These are phyloP conservation scores for Pyrenochaeta sp. DNA, from an alignment of 2,329 filamentous ascomycete species.

Conservation along the genomic window DNA sequence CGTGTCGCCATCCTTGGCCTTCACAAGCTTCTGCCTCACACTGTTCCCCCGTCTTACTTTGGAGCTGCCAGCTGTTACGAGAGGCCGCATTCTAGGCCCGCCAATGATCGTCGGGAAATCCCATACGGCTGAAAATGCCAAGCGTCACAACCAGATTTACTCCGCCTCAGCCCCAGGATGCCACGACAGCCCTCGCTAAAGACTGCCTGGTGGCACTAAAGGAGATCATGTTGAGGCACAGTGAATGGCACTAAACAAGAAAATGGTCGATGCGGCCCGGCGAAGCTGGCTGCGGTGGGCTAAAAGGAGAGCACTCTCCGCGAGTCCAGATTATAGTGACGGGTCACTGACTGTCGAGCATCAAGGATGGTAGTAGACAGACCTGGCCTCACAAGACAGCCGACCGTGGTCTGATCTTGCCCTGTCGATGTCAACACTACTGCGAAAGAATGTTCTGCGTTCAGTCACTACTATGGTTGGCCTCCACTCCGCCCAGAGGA, in stretches of 20 bases:
- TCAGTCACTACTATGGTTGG: background rate
- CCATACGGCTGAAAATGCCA: conserved; percentile 1
- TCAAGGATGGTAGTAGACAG: background rate
- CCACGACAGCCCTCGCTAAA: background rate
- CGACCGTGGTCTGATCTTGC: background rate
- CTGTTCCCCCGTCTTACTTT: conserved; percentile 3
- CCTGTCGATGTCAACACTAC: background rate
- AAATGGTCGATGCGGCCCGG: background rate
- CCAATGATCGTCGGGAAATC: background rate
- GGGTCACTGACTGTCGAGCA: background rate
- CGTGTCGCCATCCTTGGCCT: background rate
- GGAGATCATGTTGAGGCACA: background rate
- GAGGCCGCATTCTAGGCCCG: background rate
- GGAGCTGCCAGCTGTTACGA: conserved; percentile 3
- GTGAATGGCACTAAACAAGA: background rate
- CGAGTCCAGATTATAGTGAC: background rate
- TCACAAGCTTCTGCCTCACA: background rate
- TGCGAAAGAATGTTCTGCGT: background rate
- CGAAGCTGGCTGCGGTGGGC: background rate
- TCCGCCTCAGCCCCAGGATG: conserved; percentile 1
- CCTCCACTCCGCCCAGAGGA: background rate
- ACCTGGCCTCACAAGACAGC: background rate
- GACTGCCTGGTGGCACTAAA: background rate
- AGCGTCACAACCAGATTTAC: background rate
- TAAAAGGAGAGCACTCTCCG: background rate